A percentile compares a stretch with the other conserved stretches of the same genome.
phyloP scores from a whole-genome alignment of 257 asterid species.

The Lycium ferocissimum region DNA sequence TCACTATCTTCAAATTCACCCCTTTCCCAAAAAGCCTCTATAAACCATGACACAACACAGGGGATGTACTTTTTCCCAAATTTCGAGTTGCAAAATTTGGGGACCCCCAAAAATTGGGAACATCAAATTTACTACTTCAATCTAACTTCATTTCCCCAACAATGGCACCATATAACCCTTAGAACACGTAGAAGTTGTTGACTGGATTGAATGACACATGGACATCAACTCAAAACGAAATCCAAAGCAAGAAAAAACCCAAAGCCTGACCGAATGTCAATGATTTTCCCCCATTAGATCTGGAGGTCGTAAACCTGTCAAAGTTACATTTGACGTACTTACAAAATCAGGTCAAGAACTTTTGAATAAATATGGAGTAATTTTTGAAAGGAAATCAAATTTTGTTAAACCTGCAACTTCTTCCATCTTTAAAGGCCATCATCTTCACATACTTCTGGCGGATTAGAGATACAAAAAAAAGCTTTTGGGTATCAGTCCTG shows the following conservation, averaged over 20 bases:
- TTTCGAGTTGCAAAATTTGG: slow-evolving; percentile 67
- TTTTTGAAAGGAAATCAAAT: not conserved
- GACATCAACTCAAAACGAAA: not conserved
- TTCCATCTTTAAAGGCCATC: no score
- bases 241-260: slow-evolving; percentile 9
- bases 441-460: slow-evolving; percentile 75
- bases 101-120: no score
- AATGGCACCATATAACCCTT: not conserved
- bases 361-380: slow-evolving; percentile 3
- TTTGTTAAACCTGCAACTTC: slow-evolving; percentile 52
- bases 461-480: slow-evolving; percentile 72
- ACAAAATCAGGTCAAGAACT: slow-evolving; percentile 3
- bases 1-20: slow-evolving; percentile 52
- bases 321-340: not conserved
- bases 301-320: slow-evolving; percentile 78
- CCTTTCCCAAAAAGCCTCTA: slow-evolving; percentile 68
- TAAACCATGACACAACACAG: slow-evolving; percentile 83
- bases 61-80: slow-evolving; percentile 77
- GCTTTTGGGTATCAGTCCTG: slow-evolving; percentile 72
- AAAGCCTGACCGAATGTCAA: slow-evolving; percentile 67
- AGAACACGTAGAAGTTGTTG: not conserved
- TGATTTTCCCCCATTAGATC: slow-evolving; percentile 79
- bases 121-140: not conserved
- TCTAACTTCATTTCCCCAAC: no score
- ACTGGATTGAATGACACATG: not conserved